Base-by-base conservation (phyloP, 2,329 filamentous ascomycete species). In the Rhynchosporium graminicola region DNA sequence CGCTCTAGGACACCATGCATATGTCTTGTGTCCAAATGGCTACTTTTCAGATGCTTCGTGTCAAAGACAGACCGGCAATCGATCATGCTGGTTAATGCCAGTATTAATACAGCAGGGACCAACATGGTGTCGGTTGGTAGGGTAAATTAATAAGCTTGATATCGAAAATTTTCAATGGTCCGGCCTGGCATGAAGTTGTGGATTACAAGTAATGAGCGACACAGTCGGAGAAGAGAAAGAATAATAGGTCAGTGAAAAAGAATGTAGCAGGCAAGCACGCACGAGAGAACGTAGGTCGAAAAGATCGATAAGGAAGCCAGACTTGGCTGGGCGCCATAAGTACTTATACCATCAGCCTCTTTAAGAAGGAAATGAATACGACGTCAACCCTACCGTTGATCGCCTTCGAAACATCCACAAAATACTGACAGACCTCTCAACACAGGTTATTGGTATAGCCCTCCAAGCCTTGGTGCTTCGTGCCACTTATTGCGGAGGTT, bases 241-340 rank as follows among this genome's bases (percentile, higher is more conserved):
- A 69, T 65, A 62, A 68, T 63, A 65, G 45, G 45, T 63, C 57
- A 65, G 63, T 57, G 38, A 61, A 63, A 64, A 68, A 55, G 61
- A 67, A 67, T 56, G 63, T 64, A 10, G 33, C 33, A 20, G 47
- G 65, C 56, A 62, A 65, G 55, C 50, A 63, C 57, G 57, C 62
- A 66, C 64, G 57, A 69, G 68, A 61, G 69, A 70, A 68, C 56
- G 69, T 67, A 67, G 63, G 52, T 69, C 65, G 66, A 70, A 66
- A 65, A 66, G 48, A 60, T 69, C 66, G 69, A 70, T 70, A 57
- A 62, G 57, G 62, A 64, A 43, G 33, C 54, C 61, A 57, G 33
- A 52, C 45, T 60, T 50, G 46, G 43, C 31, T 62, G 63, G 64
- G 60, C 36, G 42, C 33, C 38, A 29, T 26, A 47, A 33, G 26